Evolutionary conservation across 768 basidiomycete genomes (phyloP), one percentile per base, ranked within the genome.

Genomic region (Phlebiopsis gigantea): DNA sequence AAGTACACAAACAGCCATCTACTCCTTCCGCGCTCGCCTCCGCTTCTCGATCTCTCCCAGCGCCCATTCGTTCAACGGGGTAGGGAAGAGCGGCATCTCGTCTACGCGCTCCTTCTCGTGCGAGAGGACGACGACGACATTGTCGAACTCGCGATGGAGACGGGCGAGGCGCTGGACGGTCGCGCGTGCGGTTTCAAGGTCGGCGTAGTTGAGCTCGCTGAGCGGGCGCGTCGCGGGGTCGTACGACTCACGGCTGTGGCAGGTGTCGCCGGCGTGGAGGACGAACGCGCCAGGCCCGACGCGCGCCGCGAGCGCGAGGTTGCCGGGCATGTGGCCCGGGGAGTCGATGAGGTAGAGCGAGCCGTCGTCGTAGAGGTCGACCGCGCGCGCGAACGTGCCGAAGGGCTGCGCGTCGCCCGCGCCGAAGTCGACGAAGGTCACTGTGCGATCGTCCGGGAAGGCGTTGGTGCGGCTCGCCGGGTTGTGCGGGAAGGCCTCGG

Each of bases 291-390:
- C 73, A 1, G 75, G 54, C 17, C 79, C 81, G 2, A 80, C 82
- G 53, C 84, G 80, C 5, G 72, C 80, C 7, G 82, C 73, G 34
- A 79, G 59, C 55, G 79, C 82, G 55, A 84, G 58, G 55, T 86
- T 83, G 0, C 84, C 84, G 1, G 69, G 67, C 26, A 83, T 63
- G 64, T 85, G 83, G 0, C 84, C 84, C 1, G 82, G 75, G 1
- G 82, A 75, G 60, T 84, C 78, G 55, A 85, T 64, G 58, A 85
- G 73, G 62, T 81, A 85, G 31, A 83, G 65, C 61, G 78, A 79
- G 9, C 83, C 83, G 58, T 87, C 83, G 22, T 74, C 75, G 61
- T 77, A 82, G 60, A 75, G 76, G 68, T 86, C 81, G 17, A 78
- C 62, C 6, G 79, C 77, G 44, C 58, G 64, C 22, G 79, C 78